Conservation (phyloP, 306 rosid genomes). For the Sophora flavescens region DNA sequence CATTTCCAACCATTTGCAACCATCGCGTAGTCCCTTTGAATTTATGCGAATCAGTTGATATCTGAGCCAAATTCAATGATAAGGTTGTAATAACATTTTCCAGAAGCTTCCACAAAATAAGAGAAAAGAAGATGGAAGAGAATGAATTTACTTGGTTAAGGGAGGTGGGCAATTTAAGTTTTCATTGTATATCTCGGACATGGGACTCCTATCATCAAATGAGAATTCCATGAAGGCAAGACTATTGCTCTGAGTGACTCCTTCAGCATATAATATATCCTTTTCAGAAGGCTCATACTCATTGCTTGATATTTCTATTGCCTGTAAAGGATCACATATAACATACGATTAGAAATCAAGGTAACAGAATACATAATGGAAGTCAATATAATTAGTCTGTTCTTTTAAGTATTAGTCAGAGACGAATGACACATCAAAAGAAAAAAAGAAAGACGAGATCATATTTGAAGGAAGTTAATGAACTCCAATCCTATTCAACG, state of each 20-base stretch:
- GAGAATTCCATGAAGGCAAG: constrained; percentile 84
- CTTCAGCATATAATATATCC: constrained; percentile 87
- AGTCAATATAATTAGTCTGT: constrained; percentile 8
- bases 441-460: constrained; percentile 12
- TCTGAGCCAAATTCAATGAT: constrained; percentile 53
- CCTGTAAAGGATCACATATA: constrained; percentile 59
- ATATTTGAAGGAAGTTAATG: constrained; percentile 21
- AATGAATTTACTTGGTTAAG: constrained; percentile 68
- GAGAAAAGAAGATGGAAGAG: constrained; percentile 41
- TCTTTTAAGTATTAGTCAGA: constrained; percentile 15
- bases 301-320: constrained; percentile 89
- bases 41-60: constrained; percentile 81
- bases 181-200: constrained; percentile 79
- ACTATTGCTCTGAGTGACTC: constrained; percentile 91
- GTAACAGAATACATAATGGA: constrained; percentile 14
- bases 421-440: constrained; percentile 31
- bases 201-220: constrained; percentile 85
- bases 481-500: constrained; percentile 22
- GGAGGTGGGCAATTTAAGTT: constrained; percentile 68
- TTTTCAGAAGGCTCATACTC: constrained; percentile 89
- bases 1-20: constrained; percentile 94
- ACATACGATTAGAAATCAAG: constrained; percentile 2
- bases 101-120: constrained; percentile 39
- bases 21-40: constrained; percentile 80
- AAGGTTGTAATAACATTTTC: constrained; percentile 38